Base-by-base conservation (phyloP, 2,329 filamentous ascomycete species). In the Gaeumannomyces sp. region DNA sequence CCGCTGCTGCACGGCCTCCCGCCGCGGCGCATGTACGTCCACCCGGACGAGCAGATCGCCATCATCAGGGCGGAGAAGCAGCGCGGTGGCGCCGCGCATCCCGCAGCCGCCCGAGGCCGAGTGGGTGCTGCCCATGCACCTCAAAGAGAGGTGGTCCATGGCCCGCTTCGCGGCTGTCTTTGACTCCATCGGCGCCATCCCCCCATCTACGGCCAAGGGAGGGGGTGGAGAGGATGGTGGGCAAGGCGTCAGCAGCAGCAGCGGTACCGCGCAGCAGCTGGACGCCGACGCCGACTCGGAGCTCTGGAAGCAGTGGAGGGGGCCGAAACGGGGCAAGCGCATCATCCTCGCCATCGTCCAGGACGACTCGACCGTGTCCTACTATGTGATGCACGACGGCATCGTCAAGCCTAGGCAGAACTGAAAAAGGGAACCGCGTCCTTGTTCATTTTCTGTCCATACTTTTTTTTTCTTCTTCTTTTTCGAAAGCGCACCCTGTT, bases 361-460 rank as follows among this genome's bases (percentile, higher is more conserved):
- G 72, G 86, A 90, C 70, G 91, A 95, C 76, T 93, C 91, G 68
- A 94, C 91, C 0, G 83, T 95, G 25, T 89, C 92, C 57, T 95
- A 94, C 76, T 95, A 95, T 73, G 83, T 93, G 68, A 85, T 94
- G 74, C 91, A 94, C 71, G 90, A 94, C 74, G 91, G 91, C n/a
- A 87, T 93, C 68, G 90, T 94, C 64, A 95, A 94, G 79, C 91
- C 91, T 29, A 82, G 91, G 65, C 91, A 94, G 75, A 95, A 95
- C 74, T 94, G 78, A 83, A 19, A 6, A 50, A 4, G 45, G 14
- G 6, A n/a, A 4, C 11, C 16, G 45, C 45, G 19, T 2, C 6
- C 10, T 22, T n/a, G 45, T n/a, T 14, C 11, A 50, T 50, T n/a
- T 53, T 10, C 22, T 53, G 4, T 53, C 45, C 11, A 10, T 10